Evolutionary conservation across 495 filamentous ascomycete genomes (phyloP).

Genomic region (Neurospora discreta): DNA sequence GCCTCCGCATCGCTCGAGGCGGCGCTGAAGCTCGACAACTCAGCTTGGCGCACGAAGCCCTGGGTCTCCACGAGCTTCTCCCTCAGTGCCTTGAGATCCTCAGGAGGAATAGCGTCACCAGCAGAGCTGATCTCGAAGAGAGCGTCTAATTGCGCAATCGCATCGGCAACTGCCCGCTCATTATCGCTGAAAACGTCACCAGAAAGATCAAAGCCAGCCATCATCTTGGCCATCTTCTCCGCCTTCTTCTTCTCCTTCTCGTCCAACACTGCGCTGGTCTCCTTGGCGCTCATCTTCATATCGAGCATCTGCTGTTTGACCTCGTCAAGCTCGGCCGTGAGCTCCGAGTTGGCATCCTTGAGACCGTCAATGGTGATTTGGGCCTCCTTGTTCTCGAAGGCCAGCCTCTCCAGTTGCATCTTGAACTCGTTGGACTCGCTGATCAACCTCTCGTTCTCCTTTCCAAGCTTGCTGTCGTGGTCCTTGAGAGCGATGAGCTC

Average conservation of each 20-base stretch:
- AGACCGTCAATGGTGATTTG: constrained; percentile 91
- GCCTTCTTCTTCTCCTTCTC: constrained; percentile 98
- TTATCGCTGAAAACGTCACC: constrained; percentile 85
- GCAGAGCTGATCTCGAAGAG: constrained; percentile 63
- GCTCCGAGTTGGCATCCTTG: constrained; percentile 88
- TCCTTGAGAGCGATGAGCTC: constrained; percentile 76
- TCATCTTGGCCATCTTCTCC: constrained; percentile 99
- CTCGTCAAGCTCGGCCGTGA: constrained; percentile 84
- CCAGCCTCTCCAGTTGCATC: constrained; percentile 91
- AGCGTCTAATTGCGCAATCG: constrained; percentile 70
- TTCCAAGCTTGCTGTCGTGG: constrained; percentile 64
- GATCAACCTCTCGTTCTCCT: constrained; percentile 75
- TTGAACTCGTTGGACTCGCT: constrained; percentile 80
- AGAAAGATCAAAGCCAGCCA: constrained; percentile 92
- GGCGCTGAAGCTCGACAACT: constrained; percentile 56
- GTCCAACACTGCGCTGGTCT: constrained; percentile 74
- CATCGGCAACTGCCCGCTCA: constrained; percentile 67
- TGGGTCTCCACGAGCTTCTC: constrained; percentile 75
- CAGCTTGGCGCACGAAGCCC: constrained; percentile 85
- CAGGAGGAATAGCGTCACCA: constrained; percentile 70
- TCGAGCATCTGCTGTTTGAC: constrained; percentile 95
- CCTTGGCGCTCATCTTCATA: constrained; percentile 89
- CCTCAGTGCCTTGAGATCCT: constrained; percentile 66
- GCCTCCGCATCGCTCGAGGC: constrained; percentile 50
- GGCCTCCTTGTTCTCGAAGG: constrained; percentile 93